Base-by-base conservation (phyloP, 163 green algal species). In the Scenedesmus sp. region DNA sequence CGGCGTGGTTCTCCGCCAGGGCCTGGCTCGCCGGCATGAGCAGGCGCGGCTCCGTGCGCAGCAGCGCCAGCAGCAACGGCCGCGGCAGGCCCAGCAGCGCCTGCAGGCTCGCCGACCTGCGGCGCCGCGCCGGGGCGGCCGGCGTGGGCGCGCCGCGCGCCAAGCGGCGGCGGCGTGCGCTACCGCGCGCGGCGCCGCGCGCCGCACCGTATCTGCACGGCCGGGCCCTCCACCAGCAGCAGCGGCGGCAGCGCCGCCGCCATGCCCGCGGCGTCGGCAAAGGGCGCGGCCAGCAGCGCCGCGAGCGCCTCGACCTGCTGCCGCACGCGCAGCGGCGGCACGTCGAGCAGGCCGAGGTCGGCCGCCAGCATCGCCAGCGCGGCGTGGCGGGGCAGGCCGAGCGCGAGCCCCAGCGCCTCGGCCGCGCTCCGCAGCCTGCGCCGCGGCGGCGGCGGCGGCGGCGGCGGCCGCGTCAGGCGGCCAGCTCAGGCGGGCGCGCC, bases 331-430 rank as follows among this genome's bases (percentile, higher is more conserved):
- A 80, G 56, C 3, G 71, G 44, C 0, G 71, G 71, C 22, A 28
- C 71, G 71, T 80, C 71, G 17, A 80, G 39, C 20, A 80, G 71
- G 71, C 57, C 63, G 9, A 63, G 1, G 39, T 80, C 71, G 10
- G 45, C 42, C 11, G 39, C 71, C 14, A 80, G 54, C 58, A 71
- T 71, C 2, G 34, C 26, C 45, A 80, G 44, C 0, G 71, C 42
- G 15, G 51, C 56, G 0, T 31, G 58, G 24, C 34, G 45, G 20
- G n/a, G 18, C 0, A 80, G 14, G 3, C 39, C 44, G 2, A 80
- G 39, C 0, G 71, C 71, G 15, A 47, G 28, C 14, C 4, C 31
- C 29, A 72, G 58, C 11, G 71, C 48, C 13, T 80, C 71, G 1
- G 45, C 29, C 14, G 71, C 33, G 4, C 44, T 63, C 20, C 47